Evolutionary conservation across 2,329 filamentous ascomycete genomes (phyloP), one percentile per base, ranked within the genome.

Genomic region (Colletotrichum falcatum): DNA sequence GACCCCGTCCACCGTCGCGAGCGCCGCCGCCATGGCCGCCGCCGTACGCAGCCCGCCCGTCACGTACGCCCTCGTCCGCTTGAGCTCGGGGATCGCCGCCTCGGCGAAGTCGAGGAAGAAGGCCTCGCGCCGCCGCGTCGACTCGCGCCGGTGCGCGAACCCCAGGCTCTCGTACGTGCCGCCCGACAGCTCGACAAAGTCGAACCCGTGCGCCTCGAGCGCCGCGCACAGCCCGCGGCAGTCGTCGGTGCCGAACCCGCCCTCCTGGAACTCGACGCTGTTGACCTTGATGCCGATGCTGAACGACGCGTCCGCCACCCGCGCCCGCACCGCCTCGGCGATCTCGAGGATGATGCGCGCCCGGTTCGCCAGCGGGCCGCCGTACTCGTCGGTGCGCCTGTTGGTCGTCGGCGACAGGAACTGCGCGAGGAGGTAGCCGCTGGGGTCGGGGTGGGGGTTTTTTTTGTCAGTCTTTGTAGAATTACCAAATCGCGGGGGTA

Each of bases 71-170:
- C 84, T 88, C 0, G 88, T 91, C 77, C 86, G 84, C 1, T 72
- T 81, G 14, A 84, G 74, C 44, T 75, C 73, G 0, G 80, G 80
- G 30, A 85, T 78, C 75, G 91, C 84, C 71, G 78, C 74, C 68
- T 90, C 84, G 0, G 88, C 88, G 68, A 89, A 90, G 2, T 89
- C 87, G 54, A 90, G 75, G 81, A 90, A 90, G 81, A 89, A 90
- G 1, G 86, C 83, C 74, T 89, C 88, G 5, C 87, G 81, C 78
- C 86, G 85, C 77, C 81, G 83, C 6, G 87, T 89, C 20, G 82
- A 85, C 53, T 90, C 88, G 59, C 83, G 80, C 78, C 84, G 81
- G 75, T 88, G 85, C 2, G 73, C 74, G 72, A 89, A 88, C 0
- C 83, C 86, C 0, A 87, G 75, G 23, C 80, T 77, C 77, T 91